Base-by-base conservation (phyloP, 441 rosid species). In the Arabidopsis hybrid region DNA sequence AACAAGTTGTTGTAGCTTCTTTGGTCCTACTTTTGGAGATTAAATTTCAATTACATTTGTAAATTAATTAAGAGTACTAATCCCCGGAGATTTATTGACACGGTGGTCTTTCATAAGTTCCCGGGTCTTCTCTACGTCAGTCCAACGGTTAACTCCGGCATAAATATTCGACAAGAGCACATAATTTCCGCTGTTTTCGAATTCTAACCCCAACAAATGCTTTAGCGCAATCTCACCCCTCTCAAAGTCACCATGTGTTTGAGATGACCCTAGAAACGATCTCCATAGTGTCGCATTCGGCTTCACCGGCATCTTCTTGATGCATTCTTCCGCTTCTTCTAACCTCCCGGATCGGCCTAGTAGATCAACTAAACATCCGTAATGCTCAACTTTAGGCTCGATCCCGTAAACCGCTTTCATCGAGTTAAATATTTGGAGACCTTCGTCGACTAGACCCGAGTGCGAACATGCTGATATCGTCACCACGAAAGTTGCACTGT, bases 161-260 rank as follows among this genome's bases (percentile, higher is more conserved):
- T 88, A 90, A 67, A 88, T 78, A 60, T 88, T 88, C 11, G 93
- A 88, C 31, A 90, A 80, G 58, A 85, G 83, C 16, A 88, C 90
- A 57, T 85, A 87, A 56, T 83, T 83, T 40, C 93, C 90, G 40
- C 91, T 82, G 46, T 77, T 84, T 67, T 83, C 79, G 0, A 80
- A 73, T 72, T 85, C 90, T 55, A 88, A 73, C 74, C 80, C 79
- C 42, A 82, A 34, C 39, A 88, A 78, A 45, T 83, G 77, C 47
- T 85, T 81, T 21, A 79, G 66, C 0, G 91, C 88, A 68, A 71
- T 31, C 50, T 87, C 85, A 13, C 90, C 91, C 16, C 82, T 77
- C 57, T 75, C 78, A 40, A 78, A 69, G 65, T 87, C 81, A 50
- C 84, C 87, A 60, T 87, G 85, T 52, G 83, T 69, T 69, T 81